A percentile compares a stretch with the other conserved stretches of the same genome.
Conservation (phyloP, 2,329 filamentous ascomycete genomes). For the Cytospora paraplurivora region DNA sequence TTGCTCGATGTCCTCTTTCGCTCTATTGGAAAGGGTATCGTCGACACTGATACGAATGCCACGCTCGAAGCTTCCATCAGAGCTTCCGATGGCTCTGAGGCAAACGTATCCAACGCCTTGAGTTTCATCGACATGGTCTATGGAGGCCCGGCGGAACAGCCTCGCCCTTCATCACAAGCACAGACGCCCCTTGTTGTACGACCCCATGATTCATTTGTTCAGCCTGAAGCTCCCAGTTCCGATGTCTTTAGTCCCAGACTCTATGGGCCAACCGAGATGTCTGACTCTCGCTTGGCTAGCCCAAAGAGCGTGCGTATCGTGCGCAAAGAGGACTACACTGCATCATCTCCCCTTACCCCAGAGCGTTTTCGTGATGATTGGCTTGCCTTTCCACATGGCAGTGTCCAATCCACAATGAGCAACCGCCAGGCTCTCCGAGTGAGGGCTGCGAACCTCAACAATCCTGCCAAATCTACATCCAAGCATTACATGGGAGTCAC, state of each 20-base stretch:
- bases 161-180: slow-evolving; percentile 64
- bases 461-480: slow-evolving; percentile 34
- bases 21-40: slow-evolving; percentile 72
- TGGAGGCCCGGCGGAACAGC: slow-evolving; percentile 61
- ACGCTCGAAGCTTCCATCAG: slow-evolving; percentile 73
- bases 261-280: slow-evolving; percentile 2
- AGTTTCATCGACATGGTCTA: slow-evolving; percentile 80
- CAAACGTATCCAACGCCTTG: slow-evolving; percentile 71
- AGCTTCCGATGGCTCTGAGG: slow-evolving; percentile 78
- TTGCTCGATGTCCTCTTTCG: slow-evolving; percentile 87
- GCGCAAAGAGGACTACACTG: slow-evolving; percentile 34
- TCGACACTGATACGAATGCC: slow-evolving; percentile 60
- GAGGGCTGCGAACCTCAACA: slow-evolving; percentile 15
- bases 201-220: slow-evolving; percentile 40
- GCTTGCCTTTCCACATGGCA: slow-evolving; percentile 22
- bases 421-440: slow-evolving; percentile 18
- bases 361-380: slow-evolving; percentile 14
- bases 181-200: slow-evolving; percentile 71
- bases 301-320: slow-evolving; percentile 51
- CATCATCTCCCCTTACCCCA: slow-evolving; percentile 20
- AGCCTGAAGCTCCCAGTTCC: slow-evolving; percentile 4
- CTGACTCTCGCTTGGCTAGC: slow-evolving; percentile 33
- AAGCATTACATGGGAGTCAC: slow-evolving; percentile 50
- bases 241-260: not conserved
- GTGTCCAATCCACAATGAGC: slow-evolving; percentile 1